These are phyloP conservation scores for Eutrema japonicum DNA, from an alignment of 345 rosid genomes.

Conservation along the genomic window DNA sequence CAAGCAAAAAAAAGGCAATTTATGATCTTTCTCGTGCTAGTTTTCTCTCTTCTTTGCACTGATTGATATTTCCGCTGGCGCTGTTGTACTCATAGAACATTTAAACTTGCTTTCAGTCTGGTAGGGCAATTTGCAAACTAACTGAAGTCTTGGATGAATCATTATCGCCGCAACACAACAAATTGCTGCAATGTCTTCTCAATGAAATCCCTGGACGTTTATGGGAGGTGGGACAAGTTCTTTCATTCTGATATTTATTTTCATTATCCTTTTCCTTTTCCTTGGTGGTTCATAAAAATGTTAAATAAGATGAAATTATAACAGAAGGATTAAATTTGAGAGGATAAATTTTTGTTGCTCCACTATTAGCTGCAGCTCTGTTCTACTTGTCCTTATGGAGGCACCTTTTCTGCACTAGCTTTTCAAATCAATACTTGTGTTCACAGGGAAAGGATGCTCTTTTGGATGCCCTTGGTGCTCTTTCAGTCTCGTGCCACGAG, in stretches of 20 bases:
- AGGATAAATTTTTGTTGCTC: background rate
- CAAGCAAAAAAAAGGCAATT: constrained; percentile 76
- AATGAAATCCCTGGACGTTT: constrained; percentile 90
- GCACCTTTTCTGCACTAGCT: constrained; percentile 15
- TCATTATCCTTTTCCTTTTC: constrained; percentile 19
- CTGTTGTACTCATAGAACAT: constrained; percentile 21
- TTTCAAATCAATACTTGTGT: constrained; percentile 29
- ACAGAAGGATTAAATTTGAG: background rate
- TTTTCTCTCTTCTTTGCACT: constrained; percentile 5
- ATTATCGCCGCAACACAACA: constrained; percentile 61
- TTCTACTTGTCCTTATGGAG: constrained; percentile 18
- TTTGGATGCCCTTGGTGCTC: constrained; percentile 76
- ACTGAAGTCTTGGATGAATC: constrained; percentile 85
- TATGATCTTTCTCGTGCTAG: constrained; percentile 10
- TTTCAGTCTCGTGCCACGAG: constrained; percentile 76
- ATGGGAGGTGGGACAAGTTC: constrained; percentile 74
- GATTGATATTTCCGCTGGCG: constrained; percentile 12
- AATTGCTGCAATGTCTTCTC: constrained; percentile 66
- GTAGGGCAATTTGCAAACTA: constrained; percentile 81
- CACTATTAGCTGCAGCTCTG: constrained; percentile 20
- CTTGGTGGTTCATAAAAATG: constrained; percentile 4
- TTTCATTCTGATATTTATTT: constrained; percentile 11
- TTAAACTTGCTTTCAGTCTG: constrained; percentile 61
- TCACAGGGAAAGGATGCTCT: constrained; percentile 89
- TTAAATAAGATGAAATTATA: constrained; percentile 8